Base-by-base conservation (phyloP, 148 eudicot genomes). In the Suaeda aralocaspica region DNA sequence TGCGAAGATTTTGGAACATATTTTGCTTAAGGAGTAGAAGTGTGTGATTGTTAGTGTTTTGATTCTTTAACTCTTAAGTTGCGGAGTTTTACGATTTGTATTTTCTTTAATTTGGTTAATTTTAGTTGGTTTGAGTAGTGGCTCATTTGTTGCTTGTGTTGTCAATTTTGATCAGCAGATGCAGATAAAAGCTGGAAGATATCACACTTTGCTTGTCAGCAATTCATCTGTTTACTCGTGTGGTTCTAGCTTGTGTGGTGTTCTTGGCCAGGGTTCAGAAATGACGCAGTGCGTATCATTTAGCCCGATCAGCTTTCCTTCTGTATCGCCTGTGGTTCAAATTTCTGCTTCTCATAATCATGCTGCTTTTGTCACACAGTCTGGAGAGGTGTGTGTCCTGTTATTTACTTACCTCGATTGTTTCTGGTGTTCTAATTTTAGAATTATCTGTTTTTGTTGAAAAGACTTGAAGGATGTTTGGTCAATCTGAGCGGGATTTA, bases 181-280 rank as follows among this genome's bases (percentile, higher is more conserved):
- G 98, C 97, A 94, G 85, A 91, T 94, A 74, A 89, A 82, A 77
- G 83, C 92, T 1, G 98, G 98, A 68, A 91, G 84, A 66, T 91
- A 91, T 77, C 98, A 94, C 76, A 89, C 97, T 6, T 76, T 94
- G 84, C 83, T 94, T 78, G 72, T 91, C 76, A 87, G 84, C 30
- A 81, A 84, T 80, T 91, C 88, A 56, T 83, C 84, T 6, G 96
- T 82, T 28, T 94, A 91, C 74, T 87, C 98, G 13, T 94, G 97
- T 77, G 98, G 98, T 73, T 91, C 97, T 30, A 89, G 91, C 72
- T 82, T 94, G 79, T 94, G 91, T 62, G 98, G 98, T 69, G 98
- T 91, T 79, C 97, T 94, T 74, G 98, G 98, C 72, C 98, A 91
- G 79, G 98, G 98, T 65, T 81, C 97, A 15, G 98, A 94, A 73